Percentiles rank a stretch among this genome's conserved stretches.
Conservation (phyloP, 129 eudicot genomes). For the Chrysanthemum seticuspe region DNA sequence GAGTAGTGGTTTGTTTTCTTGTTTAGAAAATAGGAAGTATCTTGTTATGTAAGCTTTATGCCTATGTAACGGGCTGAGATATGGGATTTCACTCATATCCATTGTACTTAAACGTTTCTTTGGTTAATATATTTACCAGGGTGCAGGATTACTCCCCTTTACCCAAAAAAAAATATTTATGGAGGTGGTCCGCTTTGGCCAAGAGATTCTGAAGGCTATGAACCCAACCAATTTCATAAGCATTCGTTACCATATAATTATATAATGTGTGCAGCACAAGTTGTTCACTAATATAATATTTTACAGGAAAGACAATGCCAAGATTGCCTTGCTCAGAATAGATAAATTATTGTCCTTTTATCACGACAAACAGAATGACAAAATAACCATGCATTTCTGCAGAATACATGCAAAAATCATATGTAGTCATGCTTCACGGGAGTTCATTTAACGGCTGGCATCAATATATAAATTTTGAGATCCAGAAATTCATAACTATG, state of each 20-base stretch:
- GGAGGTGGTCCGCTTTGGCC: too few species aligned
- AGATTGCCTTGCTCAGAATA: conserved; percentile 10
- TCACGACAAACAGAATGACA: conserved; percentile 18
- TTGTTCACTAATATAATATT: conserved; percentile 17
- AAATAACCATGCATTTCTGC: conserved; percentile 8
- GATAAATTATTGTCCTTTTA: conserved; percentile 14
- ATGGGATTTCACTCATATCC: too few species aligned
- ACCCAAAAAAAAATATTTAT: too few species aligned
- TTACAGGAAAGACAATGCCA: background rate
- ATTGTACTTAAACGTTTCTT: too few species aligned
- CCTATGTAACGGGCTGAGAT: too few species aligned
- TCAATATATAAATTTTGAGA: conserved; percentile 18
- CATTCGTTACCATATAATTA: background rate
- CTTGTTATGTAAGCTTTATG: too few species aligned
- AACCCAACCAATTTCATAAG: too few species aligned
- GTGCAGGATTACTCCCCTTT: too few species aligned
- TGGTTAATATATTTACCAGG: too few species aligned
- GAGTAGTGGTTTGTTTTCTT: too few species aligned
- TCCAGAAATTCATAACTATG: conserved; percentile 2
- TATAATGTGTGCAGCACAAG: conserved; percentile 12
- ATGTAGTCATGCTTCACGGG: conserved; percentile 24
- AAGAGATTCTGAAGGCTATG: too few species aligned
- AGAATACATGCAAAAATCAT: conserved; percentile 11
- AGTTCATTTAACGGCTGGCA: conserved; percentile 28
- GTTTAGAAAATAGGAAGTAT: too few species aligned